Evolutionary conservation across 129 eudicot species (phyloP), one percentile per base, ranked within the genome.

Genomic region (Sambucus nigra): DNA sequence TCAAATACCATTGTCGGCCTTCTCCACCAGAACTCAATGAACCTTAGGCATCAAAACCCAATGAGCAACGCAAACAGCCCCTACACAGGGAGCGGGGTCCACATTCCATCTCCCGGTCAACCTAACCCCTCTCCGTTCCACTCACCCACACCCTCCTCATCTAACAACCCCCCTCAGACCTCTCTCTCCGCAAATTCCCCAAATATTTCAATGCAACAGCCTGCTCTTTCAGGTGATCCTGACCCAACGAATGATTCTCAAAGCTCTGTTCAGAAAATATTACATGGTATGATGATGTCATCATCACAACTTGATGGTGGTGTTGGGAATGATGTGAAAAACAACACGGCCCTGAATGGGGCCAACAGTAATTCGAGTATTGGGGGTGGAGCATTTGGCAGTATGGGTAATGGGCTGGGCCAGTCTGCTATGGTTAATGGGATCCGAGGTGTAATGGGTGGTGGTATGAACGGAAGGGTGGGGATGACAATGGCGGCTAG

Each of bases 201-300:
- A 12, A 81, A 77, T 53, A 66, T 82, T 18, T 62, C 91, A 11
- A 75, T 73, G 69, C 84, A 72, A 53, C 81, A 73, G 35, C 78
- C 86, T 31, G 53, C 94, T 27, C 63, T 69, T 14, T 72, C 94
- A 25, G 66, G 83, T 51, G 94, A 92, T 44, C 80, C 78, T 11
- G 91, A 80, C 42, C 68, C 73, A n/a, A n/a, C n/a, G 21, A 86
- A 65, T 41, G 96, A 92, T 21, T 77, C 99, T 11, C 96, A 92
- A 71, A 92, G 99, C 68, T 92, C 99, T 0, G 99, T 92, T 2
- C 96, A 92, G 76, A 92, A 92, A 75, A 74, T 92, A 26, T 77
- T 92, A 50, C 95, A 92, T 20, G 87, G 75, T 49, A 86, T 92
- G 94, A 79, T 91, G 96, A 78, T 92, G 91, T 76, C 86, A 19